Percentiles rank a stretch among this genome's conserved stretches.
Evolutionary conservation across 1,284 basidiomycete species (phyloP).

Genomic region (Coriolopsis trogii): DNA sequence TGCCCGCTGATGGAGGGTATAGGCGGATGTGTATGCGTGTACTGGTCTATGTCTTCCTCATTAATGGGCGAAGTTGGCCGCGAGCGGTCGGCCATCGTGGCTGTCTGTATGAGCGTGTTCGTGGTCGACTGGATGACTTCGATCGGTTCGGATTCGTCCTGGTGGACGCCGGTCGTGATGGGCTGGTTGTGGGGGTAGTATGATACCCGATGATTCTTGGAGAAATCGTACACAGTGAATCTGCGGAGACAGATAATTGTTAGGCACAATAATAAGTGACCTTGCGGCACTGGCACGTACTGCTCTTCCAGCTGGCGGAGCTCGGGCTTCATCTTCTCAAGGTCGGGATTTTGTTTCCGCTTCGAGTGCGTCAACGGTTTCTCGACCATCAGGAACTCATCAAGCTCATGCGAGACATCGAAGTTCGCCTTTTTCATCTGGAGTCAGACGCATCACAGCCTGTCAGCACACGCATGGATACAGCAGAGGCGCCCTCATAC

Average conservation of each 20-base stretch:
- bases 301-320: constrained; percentile 92
- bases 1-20: constrained; percentile 21
- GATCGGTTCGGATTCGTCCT: constrained; percentile 41
- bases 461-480: constrained; percentile 2
- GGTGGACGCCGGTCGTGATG: constrained; percentile 49
- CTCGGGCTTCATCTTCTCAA: constrained; percentile 88
- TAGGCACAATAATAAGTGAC: neutral
- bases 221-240: constrained; percentile 81
- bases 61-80: constrained; percentile 55
- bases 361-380: constrained; percentile 95
- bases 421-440: constrained; percentile 95
- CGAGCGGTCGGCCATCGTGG: constrained; percentile 55
- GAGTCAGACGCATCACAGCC: constrained; percentile 10
- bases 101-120: constrained; percentile 46
- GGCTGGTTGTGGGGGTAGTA: constrained; percentile 83
- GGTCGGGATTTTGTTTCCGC: constrained; percentile 79
- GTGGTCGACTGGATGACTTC: constrained; percentile 42
- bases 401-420: constrained; percentile 95
- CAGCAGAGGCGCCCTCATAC: constrained; percentile 35
- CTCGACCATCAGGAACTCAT: constrained; percentile 95
- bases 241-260: constrained; percentile 36
- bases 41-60: constrained; percentile 21
- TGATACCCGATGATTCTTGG: constrained; percentile 62
- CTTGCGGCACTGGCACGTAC: constrained; percentile 45
- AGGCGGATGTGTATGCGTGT: constrained; percentile 19